A percentile compares a stretch with the other conserved stretches of the same genome.
Conservation (phyloP, 495 filamentous ascomycete genomes). For the Peziza echinospora region DNA sequence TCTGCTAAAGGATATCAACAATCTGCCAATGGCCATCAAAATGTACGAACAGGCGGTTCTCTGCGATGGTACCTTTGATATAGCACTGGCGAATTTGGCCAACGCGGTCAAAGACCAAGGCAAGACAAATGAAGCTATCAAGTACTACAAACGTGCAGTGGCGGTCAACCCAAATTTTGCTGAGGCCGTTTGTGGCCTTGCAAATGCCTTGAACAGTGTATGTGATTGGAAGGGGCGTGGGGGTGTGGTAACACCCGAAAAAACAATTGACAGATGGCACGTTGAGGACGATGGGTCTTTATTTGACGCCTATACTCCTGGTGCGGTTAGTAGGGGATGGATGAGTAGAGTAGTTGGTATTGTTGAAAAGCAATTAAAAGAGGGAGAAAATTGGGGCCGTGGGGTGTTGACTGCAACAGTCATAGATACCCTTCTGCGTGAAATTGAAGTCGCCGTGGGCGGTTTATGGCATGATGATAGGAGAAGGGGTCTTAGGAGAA, state of each 20-base stretch:
- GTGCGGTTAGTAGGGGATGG: conserved; percentile 47
- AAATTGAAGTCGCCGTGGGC: conserved; percentile 26
- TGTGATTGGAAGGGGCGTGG: conserved; percentile 88
- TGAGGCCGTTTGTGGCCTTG: conserved; percentile 88
- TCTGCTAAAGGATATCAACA: conserved; percentile 87
- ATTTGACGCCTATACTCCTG: conserved; percentile 41
- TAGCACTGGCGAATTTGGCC: conserved; percentile 87
- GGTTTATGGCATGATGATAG: conserved; percentile 21
- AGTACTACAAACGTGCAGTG: conserved; percentile 79
- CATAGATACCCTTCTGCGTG: conserved; percentile 23
- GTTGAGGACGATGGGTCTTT: conserved; percentile 74
- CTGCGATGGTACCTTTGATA: conserved; percentile 85
- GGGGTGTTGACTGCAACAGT: conserved; percentile 40
- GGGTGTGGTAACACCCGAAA: conserved; percentile 49
- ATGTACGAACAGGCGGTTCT: conserved; percentile 95
- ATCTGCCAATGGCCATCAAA: conserved; percentile 69
- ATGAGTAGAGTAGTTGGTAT: conserved; percentile 92
- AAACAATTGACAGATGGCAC: conserved; percentile 77
- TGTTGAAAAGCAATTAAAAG: conserved; percentile 69
- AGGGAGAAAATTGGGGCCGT: conserved; percentile 73
- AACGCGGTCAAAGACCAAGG: conserved; percentile 98
- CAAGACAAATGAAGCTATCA: conserved; percentile 72
- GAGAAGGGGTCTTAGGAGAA: conserved; percentile 21
- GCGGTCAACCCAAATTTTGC: conserved; percentile 84
- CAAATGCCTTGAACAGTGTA: conserved; percentile 89